Evolutionary conservation across 2,329 filamentous ascomycete genomes (phyloP).

Genomic region (Calonectria fujianensis): DNA sequence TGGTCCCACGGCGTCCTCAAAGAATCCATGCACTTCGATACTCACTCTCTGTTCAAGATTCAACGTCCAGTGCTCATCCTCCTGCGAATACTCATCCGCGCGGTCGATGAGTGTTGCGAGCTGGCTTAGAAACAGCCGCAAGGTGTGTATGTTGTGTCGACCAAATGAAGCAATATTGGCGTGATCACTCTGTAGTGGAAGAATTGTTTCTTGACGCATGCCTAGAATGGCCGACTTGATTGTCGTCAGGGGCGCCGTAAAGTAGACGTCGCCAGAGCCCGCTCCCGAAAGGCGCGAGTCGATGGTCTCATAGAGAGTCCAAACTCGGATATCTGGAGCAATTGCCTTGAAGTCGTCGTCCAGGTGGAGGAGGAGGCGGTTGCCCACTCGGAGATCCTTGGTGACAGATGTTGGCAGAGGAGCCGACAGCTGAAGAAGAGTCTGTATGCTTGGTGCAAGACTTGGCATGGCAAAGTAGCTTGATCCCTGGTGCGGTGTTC

Average conservation of each 20-base stretch:
- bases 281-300: conserved; percentile 73
- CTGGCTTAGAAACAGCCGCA: conserved; percentile 64
- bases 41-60: conserved; percentile 72
- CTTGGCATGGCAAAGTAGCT: conserved; percentile 77
- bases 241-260: conserved; percentile 76
- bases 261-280: conserved; percentile 69
- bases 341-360: conserved; percentile 75
- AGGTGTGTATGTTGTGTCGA: conserved; percentile 67
- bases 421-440: conserved; percentile 69
- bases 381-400: conserved; percentile 70
- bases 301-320: conserved; percentile 78
- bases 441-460: conserved; percentile 72
- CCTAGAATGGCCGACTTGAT: conserved; percentile 73
- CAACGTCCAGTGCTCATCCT: conserved; percentile 65
- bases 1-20: conserved; percentile 69
- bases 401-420: conserved; percentile 71
- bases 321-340: conserved; percentile 75
- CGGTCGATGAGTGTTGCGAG: conserved; percentile 58
- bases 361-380: conserved; percentile 67
- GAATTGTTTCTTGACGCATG: conserved; percentile 70
- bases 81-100: conserved; percentile 58
- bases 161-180: conserved; percentile 74
- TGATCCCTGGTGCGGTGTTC: conserved; percentile 77
- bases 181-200: conserved; percentile 73
- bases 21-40: conserved; percentile 76